phyloP scores from a whole-genome alignment of 2,329 filamentous ascomycete species.

The Diaporthe amygdali region DNA sequence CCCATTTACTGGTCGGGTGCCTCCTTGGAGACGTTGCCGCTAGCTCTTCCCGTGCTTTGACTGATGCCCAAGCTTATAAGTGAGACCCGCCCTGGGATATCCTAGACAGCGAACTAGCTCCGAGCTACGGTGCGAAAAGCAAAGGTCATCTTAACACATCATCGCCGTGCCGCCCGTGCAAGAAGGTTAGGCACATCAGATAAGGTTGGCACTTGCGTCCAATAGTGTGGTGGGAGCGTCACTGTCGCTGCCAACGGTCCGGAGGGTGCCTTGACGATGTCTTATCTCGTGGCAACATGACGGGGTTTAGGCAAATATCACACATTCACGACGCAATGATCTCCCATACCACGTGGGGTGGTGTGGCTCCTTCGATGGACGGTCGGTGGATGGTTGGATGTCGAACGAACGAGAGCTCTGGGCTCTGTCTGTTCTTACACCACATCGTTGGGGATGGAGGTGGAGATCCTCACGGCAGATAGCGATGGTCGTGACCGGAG shows the following conservation, averaged over 20 bases:
- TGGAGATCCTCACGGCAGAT: not conserved
- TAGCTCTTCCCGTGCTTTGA: not conserved
- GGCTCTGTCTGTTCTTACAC: not conserved
- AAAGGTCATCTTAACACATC: not conserved
- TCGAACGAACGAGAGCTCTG: not conserved
- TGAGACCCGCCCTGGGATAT: not conserved
- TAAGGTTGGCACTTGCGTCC: constrained; percentile 13
- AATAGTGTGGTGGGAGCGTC: constrained; percentile 3
- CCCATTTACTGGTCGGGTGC: not conserved
- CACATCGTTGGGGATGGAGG: not conserved
- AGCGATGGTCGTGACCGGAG: not conserved
- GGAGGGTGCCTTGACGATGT: not conserved
- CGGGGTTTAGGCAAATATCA: not conserved
- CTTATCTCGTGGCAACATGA: not conserved
- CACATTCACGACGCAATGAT: not conserved
- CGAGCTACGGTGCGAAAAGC: not conserved
- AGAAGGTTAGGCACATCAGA: not conserved
- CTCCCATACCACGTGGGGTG: constrained; percentile 5
- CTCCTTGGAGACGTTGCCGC: not conserved
- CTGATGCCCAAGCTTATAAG: constrained; percentile 1
- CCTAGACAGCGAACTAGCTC: not conserved
- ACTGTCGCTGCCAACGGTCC: not conserved
- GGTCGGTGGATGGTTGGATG: not conserved
- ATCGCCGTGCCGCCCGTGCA: not conserved
- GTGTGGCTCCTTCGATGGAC: not conserved